Base-by-base conservation (phyloP, 441 rosid genomes). In the Corymbia calophylla region DNA sequence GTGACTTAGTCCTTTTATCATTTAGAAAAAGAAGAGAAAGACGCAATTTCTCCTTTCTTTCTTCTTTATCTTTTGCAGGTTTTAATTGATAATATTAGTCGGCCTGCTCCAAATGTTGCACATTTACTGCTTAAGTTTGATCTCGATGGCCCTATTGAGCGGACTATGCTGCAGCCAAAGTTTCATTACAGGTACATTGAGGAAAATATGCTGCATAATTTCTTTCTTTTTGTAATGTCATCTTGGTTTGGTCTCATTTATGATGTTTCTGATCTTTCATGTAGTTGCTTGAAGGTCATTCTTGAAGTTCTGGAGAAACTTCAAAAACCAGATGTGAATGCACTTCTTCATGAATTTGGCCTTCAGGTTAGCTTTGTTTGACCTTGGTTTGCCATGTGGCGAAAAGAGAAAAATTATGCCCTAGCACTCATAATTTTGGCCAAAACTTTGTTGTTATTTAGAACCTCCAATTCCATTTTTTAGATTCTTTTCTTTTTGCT, bases 51-150 rank as follows among this genome's bases (percentile, higher is more conserved):
- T 70, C n/a, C 56, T 80, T 48, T 60, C 53, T 88, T 44, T 88
- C 23, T 49, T 29, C 68, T 60, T 88, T 88, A 47, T 55, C 32
- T 48, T 56, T 89, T 93, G 90, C 95, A 98, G 99, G 99, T 98
- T 89, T 94, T 98, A 86, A 94, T 98, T 86, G 98, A 96, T 92
- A 97, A 95, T 89, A 93, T 98, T 88, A 92, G 95, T 92, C 95
- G 98, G 90, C 99, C 99, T 19, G 98, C 98, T 91, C 99, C 99
- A 92, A 98, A 95, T 92, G 90, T 97, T 92, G 95, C 99, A 62
- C 99, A 97, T 93, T 93, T 98, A 91, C 96, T 98, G 91, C 98
- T 98, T 53, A 97, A 96, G 91, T 98, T 96, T 95, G 98, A 98
- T 89, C 94, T 97, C 87, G 98, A 97, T 86, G 90, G 94, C 48